Evolutionary conservation across 352 stramenopile genomes (phyloP).

Genomic region (Blastocystis sp.): DNA sequence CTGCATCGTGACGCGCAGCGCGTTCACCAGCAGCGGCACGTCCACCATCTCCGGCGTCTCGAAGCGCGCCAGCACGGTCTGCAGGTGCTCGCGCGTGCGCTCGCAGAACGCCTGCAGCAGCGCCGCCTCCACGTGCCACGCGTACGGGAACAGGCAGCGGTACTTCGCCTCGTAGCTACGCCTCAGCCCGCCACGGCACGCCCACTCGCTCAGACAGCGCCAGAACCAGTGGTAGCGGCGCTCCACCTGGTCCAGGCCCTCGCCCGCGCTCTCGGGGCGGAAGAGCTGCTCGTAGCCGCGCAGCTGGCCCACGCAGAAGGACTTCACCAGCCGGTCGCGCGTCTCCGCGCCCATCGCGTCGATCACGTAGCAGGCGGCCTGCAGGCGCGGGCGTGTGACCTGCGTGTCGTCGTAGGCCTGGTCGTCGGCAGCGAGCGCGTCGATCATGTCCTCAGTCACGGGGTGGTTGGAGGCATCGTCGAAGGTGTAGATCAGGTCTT

Average conservation of each 20-base stretch:
- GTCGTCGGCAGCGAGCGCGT: conserved; percentile 44
- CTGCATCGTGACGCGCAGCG: no score
- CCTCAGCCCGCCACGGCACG: background rate
- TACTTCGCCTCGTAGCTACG: conserved; percentile 75
- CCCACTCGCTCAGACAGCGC: conserved; percentile 75
- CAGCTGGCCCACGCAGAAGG: conserved; percentile 81
- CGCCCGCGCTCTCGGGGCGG: conserved; percentile 70
- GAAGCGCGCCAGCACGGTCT: conserved; percentile 72
- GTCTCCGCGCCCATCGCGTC: conserved; percentile 80
- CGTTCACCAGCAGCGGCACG: no score
- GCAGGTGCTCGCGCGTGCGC: conserved; percentile 75
- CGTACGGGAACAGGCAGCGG: conserved; percentile 86
- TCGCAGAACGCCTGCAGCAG: conserved; percentile 88
- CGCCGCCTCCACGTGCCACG: conserved; percentile 89
- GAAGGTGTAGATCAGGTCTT: conserved; percentile 37
- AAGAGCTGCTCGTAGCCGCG: conserved; percentile 77
- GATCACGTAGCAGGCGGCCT: conserved; percentile 74
- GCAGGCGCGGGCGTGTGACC: conserved; percentile 3
- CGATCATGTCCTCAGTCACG: conserved; percentile 45
- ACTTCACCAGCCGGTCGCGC: conserved; percentile 76
- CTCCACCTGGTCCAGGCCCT: conserved; percentile 79
- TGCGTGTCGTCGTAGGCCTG: conserved; percentile 70
- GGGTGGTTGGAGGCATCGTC: background rate
- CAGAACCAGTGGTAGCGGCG: conserved; percentile 83
- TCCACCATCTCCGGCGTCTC: conserved; percentile 59